phyloP scores from a whole-genome alignment of 768 basidiomycete genomes.

The Boletus fagicola region DNA sequence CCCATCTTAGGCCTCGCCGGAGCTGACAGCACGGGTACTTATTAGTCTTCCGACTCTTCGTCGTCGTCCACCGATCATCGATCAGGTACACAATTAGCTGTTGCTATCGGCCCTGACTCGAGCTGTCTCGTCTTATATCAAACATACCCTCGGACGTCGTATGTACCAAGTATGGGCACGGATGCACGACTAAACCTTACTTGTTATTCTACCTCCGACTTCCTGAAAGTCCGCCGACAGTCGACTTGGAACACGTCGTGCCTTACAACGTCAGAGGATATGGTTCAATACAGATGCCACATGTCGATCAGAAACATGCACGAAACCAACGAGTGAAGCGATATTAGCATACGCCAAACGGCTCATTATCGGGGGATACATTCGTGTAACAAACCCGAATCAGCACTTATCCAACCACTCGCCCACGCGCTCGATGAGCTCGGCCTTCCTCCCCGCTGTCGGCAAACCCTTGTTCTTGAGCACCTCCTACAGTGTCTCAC shows the following conservation, averaged over 20 bases:
- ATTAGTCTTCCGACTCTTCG: neutral
- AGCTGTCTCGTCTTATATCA: neutral
- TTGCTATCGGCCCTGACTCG: neutral
- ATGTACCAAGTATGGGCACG: neutral
- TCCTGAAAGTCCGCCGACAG: neutral
- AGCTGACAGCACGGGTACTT: neutral
- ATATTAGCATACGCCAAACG: neutral
- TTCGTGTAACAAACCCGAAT: neutral
- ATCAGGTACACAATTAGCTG: neutral
- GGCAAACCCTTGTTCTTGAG: conserved; percentile 62
- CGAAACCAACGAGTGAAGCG: neutral
- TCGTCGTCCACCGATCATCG: neutral
- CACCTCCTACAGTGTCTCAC: conserved; percentile 52
- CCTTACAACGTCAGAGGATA: neutral
- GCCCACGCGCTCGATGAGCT: conserved; percentile 61
- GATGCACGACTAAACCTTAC: neutral
- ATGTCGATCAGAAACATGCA: conserved; percentile 7
- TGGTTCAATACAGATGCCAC: neutral
- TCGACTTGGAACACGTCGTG: neutral
- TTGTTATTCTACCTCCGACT: neutral
- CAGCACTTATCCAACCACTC: conserved; percentile 54
- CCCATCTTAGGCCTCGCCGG: too few relatives aligned
- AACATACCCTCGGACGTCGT: neutral
- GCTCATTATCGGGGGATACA: neutral
- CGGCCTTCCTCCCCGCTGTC: conserved; percentile 69